These are phyloP conservation scores for Entomortierella parvispora DNA, from an alignment of 192 early-diverging fungal genomes.

Conservation along the genomic window DNA sequence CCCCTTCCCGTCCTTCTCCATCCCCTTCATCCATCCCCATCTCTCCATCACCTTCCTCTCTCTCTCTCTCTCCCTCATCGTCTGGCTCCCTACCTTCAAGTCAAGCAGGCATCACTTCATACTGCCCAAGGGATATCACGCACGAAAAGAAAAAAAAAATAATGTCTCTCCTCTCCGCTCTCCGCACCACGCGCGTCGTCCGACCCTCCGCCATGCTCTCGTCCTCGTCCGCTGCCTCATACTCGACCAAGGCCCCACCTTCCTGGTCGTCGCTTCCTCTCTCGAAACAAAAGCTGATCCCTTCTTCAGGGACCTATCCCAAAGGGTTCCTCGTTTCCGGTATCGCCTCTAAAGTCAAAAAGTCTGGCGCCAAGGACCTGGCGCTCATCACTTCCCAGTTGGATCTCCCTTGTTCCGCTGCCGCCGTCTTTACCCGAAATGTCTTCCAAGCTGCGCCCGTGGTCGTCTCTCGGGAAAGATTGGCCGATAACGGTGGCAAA, in stretches of 20 bases:
- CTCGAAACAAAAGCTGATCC: constrained; percentile 73
- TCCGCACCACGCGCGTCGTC: constrained; percentile 19
- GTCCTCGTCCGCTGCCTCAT: constrained; percentile 10
- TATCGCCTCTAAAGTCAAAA: constrained; percentile 82
- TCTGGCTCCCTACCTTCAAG: neutral
- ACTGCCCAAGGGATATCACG: too few relatives aligned
- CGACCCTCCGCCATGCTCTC: neutral
- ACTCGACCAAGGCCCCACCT: constrained; percentile 48
- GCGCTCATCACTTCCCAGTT: constrained; percentile 75
- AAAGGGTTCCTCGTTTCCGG: constrained; percentile 85
- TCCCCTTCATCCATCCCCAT: neutral
- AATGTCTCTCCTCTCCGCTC: constrained; percentile 22
- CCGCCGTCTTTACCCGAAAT: constrained; percentile 94
- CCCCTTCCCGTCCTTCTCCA: neutral
- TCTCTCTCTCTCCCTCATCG: neutral
- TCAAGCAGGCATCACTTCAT: neutral
- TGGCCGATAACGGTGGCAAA: constrained; percentile 60
- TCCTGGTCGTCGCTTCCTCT: constrained; percentile 28
- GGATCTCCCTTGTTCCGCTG: constrained; percentile 73
- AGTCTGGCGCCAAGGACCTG: constrained; percentile 81
- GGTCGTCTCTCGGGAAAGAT: constrained; percentile 70
- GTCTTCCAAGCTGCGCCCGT: constrained; percentile 94
- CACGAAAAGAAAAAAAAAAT: too few relatives aligned
- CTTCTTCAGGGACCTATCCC: constrained; percentile 84
- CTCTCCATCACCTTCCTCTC: neutral